These are phyloP conservation scores for Vitis hybrid DNA, from an alignment of 177 flowering plant species.

Conservation along the genomic window DNA sequence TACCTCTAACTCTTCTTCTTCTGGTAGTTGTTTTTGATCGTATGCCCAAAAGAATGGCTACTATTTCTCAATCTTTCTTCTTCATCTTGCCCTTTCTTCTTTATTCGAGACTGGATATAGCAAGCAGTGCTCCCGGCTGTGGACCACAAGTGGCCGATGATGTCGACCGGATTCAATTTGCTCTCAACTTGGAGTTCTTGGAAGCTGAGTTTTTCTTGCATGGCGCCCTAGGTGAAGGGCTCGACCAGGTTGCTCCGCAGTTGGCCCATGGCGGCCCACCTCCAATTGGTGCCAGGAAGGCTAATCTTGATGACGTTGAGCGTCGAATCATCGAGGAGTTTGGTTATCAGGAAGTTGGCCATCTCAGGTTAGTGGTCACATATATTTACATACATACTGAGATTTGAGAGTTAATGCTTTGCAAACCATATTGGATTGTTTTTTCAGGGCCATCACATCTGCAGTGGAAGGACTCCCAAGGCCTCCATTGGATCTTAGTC, in stretches of 20 bases:
- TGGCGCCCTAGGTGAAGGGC: slow-evolving; percentile 26
- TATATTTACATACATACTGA: too few relatives aligned
- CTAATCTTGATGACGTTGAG: slow-evolving; percentile 24
- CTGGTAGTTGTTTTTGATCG: too few relatives aligned
- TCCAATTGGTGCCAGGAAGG: slow-evolving; percentile 27
- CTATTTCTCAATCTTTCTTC: background rate
- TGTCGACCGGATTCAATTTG: slow-evolving; percentile 18
- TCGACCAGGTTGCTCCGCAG: slow-evolving; percentile 16
- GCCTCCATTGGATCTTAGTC: slow-evolving; percentile 25
- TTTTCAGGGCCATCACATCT: slow-evolving; percentile 18
- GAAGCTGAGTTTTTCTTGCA: slow-evolving; percentile 34
- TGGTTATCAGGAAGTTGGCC: slow-evolving; percentile 32
- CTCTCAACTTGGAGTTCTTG: slow-evolving; percentile 30
- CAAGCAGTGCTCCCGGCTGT: background rate
- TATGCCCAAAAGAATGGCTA: too few relatives aligned
- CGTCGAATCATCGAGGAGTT: slow-evolving; percentile 21
- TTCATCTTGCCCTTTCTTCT: too few relatives aligned
- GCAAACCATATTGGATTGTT: background rate
- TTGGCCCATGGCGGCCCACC: slow-evolving; percentile 28
- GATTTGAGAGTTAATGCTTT: too few relatives aligned
- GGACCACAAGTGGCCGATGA: slow-evolving; percentile 8
- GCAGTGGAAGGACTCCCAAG: slow-evolving; percentile 24
- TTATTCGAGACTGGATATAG: too few relatives aligned
- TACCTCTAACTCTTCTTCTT: too few relatives aligned
- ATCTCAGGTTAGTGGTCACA: slow-evolving; percentile 22